Percentiles rank a stretch among this genome's conserved stretches.
Conservation (phyloP, 2,329 filamentous ascomycete genomes). For the Venturia pyrina region DNA sequence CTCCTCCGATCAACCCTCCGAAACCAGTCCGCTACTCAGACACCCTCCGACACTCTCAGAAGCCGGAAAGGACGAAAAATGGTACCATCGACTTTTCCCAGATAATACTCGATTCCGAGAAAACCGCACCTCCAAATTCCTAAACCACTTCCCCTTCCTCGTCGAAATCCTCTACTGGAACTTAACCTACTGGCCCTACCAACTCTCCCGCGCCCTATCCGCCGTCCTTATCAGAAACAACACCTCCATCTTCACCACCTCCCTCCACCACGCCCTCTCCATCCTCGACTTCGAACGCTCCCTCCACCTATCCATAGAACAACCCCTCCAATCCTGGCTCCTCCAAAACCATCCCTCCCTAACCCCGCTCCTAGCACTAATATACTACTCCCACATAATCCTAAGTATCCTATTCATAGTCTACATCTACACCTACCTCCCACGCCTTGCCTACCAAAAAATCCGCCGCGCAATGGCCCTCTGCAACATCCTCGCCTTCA, state of each 20-base stretch:
- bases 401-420: constrained; percentile 38
- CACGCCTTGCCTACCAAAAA: constrained; percentile 29
- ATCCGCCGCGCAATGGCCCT: constrained; percentile 40
- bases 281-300: constrained; percentile 30
- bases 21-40: not conserved
- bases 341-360: constrained; percentile 28
- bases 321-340: constrained; percentile 30
- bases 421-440: constrained; percentile 38
- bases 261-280: constrained; percentile 31
- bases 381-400: constrained; percentile 40
- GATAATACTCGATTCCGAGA: not conserved
- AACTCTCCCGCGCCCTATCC: constrained; percentile 34
- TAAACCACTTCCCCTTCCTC: constrained; percentile 9
- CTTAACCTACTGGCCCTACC: constrained; percentile 27
- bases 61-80: not conserved
- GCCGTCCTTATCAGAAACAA: constrained; percentile 32
- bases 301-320: constrained; percentile 32
- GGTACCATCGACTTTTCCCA: not conserved
- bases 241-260: constrained; percentile 28
- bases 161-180: constrained; percentile 11
- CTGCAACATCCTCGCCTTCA: constrained; percentile 39
- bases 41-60: not conserved
- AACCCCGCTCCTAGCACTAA: constrained; percentile 30
- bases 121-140: not conserved
- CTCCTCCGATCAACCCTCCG: not conserved